Base-by-base conservation (phyloP, 2,329 filamentous ascomycete genomes). In the Aspergillus phoenicis region DNA sequence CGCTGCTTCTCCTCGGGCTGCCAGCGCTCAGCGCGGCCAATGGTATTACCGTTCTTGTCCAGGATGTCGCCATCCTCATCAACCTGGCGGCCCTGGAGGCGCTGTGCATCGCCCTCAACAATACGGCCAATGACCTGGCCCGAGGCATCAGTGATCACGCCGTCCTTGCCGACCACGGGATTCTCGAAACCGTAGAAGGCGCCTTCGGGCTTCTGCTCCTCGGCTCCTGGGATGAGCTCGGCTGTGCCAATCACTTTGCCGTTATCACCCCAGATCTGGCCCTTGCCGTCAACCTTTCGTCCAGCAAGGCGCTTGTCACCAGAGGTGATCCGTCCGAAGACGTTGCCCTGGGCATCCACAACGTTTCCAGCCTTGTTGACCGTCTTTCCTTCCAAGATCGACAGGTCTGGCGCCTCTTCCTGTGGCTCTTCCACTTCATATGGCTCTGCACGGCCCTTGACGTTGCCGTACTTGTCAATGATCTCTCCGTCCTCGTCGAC, bases 401-500 rank as follows among this genome's bases (percentile, higher is more conserved):
- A 86, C n/a, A 87, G 77, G 65, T 88, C 85, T 59, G 72, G 76
- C 45, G 74, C 78, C 68, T 84, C 80, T 68, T 85, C 84, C 62
- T 78, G 71, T 1, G 75, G 75, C 24, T 81, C 77, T 62, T 84
- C 79, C 57, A 80, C 77, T 62, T 84, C 79, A 58, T 81, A 86
- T 4, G 82, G 84, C 70, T 85, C 84, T n/a, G 82, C 83, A 60
- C 84, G 83, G 33, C 84, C 84, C 75, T 85, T 85, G 66, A 84
- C 80, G 62, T 85, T 86, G 60, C 85, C 87, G 71, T 91, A 93
- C 74, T 87, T 88, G 80, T 95, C 91, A 59, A 90, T 82, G 33
- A 96, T 87, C 60, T 95, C 91, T 39, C 91, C 91, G 64, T 96
- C 91, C 63, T 91, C 88, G 60, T 95, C 91, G 17, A 95, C 91